Conservation (phyloP, 2,329 filamentous ascomycete species). For the Talaromyces pinophilus region DNA sequence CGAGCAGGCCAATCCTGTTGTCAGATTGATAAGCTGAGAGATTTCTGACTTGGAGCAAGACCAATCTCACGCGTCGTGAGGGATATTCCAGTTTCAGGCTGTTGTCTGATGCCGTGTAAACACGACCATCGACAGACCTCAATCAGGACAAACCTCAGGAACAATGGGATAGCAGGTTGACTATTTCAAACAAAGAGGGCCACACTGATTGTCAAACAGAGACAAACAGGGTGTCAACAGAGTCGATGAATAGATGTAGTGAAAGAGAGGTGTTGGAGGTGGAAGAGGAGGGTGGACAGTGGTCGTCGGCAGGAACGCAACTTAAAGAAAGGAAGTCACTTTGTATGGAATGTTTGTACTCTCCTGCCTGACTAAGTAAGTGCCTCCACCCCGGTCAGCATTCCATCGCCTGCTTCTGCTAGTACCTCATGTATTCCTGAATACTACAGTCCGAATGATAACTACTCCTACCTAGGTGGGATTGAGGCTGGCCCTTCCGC, state of each 20-base stretch:
- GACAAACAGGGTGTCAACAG: background rate
- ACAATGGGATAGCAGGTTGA: background rate
- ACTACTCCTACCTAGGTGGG: background rate
- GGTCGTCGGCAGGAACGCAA: background rate
- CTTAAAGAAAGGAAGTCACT: background rate
- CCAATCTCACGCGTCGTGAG: background rate
- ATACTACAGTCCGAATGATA: background rate
- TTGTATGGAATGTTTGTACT: slow-evolving; percentile 8
- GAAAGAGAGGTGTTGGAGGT: background rate
- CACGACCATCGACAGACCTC: background rate
- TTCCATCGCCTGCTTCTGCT: background rate
- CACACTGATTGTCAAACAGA: background rate
- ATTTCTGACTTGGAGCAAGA: background rate
- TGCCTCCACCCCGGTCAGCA: slow-evolving; percentile 2
- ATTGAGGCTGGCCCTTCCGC: background rate
- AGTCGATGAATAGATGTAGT: background rate
- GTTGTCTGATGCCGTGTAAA: background rate
- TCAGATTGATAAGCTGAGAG: background rate
- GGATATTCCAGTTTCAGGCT: background rate
- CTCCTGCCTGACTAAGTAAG: background rate
- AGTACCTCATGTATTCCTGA: background rate
- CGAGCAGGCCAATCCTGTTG: background rate
- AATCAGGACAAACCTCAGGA: background rate
- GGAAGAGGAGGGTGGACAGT: background rate
- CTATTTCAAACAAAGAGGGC: background rate